Evolutionary conservation across 2,329 filamentous ascomycete species (phyloP), one percentile per base, ranked within the genome.

Genomic region (Phialophora chinensis): DNA sequence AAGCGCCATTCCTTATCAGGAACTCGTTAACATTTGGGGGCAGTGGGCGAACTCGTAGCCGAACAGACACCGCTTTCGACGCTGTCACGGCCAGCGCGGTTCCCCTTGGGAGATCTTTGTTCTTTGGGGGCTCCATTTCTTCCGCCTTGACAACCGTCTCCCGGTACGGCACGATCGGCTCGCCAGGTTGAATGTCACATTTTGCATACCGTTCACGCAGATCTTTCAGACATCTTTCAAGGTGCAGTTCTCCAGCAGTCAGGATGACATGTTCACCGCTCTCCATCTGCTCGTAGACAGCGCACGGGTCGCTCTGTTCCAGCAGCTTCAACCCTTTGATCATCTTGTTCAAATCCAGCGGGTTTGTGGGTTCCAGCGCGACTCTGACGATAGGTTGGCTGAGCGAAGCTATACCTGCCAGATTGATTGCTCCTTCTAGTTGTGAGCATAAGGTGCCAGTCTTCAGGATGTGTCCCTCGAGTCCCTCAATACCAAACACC

Each of bases 231-330:
- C 95, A 99, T 64, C 95, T 85, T 79, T 99, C 95, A 2, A 99
- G 84, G 80, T 99, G 95, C 71, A 99, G 77, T 78, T 99, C 95
- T 62, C 95, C 95, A 5, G 95, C 95, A 0, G 95, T 98, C 44
- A 97, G 79, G 25, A 99, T 87, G 50, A 99, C 95, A 77, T 99
- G 95, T 79, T 99, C 95, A 64, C 95, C 95, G 72, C 90, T 97
- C 64, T 90, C 86, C 60, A 98, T 90, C 59, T 96, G 92, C 76
- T 98, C 93, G 73, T 99, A 99, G 76, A 96, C 90, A 14, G 94
- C 95, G 74, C 95, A 98, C 0, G 95, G 94, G 74, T 99, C 95
- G 73, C 93, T 96, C 75, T 97, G 93, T 35, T 97, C 93, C 0
- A 99, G 87, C 20, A 99, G 82, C 69, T 89, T 89, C 60, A 99